Percentiles rank a stretch among this genome's conserved stretches.
Conservation (phyloP, 2,329 filamentous ascomycete species). For the Aspergillus ochraceoroseus region DNA sequence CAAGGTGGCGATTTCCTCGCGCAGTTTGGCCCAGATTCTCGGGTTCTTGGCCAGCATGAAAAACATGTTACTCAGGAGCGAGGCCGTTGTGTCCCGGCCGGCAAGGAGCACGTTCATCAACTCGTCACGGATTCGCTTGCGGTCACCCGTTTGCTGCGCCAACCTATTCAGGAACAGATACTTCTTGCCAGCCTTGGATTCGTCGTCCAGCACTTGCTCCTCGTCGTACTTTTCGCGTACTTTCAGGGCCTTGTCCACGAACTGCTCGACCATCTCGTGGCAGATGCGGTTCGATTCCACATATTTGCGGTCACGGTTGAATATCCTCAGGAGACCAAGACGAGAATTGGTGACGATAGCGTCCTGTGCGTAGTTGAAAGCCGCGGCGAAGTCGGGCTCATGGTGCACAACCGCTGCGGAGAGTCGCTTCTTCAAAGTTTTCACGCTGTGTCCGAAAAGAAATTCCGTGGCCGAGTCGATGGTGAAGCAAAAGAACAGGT, state of each 20-base stretch:
- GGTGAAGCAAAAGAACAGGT: conserved; percentile 44
- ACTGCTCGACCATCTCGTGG: conserved; percentile 26
- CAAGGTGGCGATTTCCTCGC: conserved; percentile 25
- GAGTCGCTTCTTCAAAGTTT: conserved; percentile 44
- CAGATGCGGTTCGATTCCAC: conserved; percentile 36
- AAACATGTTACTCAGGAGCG: conserved; percentile 42
- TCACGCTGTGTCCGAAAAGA: conserved; percentile 60
- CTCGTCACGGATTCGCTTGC: conserved; percentile 42
- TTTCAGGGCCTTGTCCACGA: conserved; percentile 41
- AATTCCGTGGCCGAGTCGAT: conserved; percentile 83
- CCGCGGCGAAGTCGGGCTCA: conserved; percentile 18
- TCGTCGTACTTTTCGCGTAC: conserved; percentile 20
- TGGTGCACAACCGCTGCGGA: conserved; percentile 19
- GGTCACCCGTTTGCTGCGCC: conserved; percentile 43
- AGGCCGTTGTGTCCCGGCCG: conserved; percentile 51
- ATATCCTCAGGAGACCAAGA: conserved; percentile 15
- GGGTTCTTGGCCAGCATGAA: conserved; percentile 44
- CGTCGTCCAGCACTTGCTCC: conserved; percentile 14
- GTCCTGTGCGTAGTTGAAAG: conserved; percentile 31
- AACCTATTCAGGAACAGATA: conserved; percentile 49
- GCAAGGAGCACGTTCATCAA: conserved; percentile 49
- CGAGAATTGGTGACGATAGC: conserved; percentile 19
- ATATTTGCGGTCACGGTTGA: conserved; percentile 20
- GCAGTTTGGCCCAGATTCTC: conserved; percentile 35
- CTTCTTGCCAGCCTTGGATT: conserved; percentile 16